These are phyloP conservation scores for Fusarium devonianum DNA, from an alignment of 2,329 filamentous ascomycete species.

Conservation along the genomic window DNA sequence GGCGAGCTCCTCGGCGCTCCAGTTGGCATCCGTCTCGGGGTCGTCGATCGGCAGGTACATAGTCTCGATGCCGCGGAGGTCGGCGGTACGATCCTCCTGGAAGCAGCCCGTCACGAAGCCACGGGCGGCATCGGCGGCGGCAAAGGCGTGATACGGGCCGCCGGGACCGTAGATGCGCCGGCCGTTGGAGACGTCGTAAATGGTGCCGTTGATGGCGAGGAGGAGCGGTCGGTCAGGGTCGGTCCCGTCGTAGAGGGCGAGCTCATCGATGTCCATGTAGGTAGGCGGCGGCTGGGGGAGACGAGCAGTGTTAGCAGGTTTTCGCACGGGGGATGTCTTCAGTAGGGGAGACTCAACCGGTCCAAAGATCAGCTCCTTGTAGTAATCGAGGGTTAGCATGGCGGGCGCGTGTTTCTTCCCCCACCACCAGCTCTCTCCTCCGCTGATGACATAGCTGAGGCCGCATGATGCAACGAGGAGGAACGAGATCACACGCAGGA, in stretches of 20 bases:
- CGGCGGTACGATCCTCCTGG: conserved; percentile 79
- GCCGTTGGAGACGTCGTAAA: conserved; percentile 81
- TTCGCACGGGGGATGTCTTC: background rate
- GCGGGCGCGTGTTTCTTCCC: conserved; percentile 66
- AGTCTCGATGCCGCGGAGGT: conserved; percentile 85
- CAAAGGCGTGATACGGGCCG: conserved; percentile 86
- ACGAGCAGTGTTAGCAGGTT: conserved; percentile 4
- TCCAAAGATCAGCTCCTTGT: conserved; percentile 54
- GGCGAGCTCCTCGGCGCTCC: conserved; percentile 61
- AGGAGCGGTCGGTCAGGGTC: conserved; percentile 82
- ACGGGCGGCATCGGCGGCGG: conserved; percentile 84
- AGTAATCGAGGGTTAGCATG: conserved; percentile 64
- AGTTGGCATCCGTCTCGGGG: conserved; percentile 66
- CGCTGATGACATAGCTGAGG: conserved; percentile 78
- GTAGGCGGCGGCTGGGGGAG: conserved; percentile 62
- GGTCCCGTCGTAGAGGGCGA: conserved; percentile 78
- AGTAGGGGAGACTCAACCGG: conserved; percentile 32
- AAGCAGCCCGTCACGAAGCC: conserved; percentile 96
- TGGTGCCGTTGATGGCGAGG: conserved; percentile 85
- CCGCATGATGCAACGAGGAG: conserved; percentile 70
- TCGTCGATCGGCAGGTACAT: conserved; percentile 78
- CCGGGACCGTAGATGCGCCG: conserved; percentile 79
- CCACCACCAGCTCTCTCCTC: conserved; percentile 75
- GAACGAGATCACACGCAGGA: conserved; percentile 73
- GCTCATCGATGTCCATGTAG: conserved; percentile 76